These are phyloP conservation scores for Cyathus pygmaeus DNA, from an alignment of 1,284 basidiomycete genomes.

Conservation along the genomic window DNA sequence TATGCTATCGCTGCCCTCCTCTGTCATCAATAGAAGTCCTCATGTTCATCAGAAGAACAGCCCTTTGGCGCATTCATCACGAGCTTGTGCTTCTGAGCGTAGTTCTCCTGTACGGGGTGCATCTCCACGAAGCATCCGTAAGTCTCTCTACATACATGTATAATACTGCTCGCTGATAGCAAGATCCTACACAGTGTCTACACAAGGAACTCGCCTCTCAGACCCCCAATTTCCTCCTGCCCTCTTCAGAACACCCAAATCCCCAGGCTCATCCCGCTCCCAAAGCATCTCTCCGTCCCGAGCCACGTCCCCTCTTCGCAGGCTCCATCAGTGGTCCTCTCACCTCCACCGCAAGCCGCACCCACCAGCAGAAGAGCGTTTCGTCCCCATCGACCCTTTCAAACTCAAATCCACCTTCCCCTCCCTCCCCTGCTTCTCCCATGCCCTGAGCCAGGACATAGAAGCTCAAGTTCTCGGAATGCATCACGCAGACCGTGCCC, in stretches of 20 bases:
- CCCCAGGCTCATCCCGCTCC: conserved; percentile 28
- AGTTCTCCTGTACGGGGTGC: too few species aligned
- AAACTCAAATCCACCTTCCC: too few species aligned
- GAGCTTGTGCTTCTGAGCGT: too few species aligned
- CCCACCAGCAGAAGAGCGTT: conserved; percentile 46
- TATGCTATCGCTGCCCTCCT: conserved; percentile 32
- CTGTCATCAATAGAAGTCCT: conserved; percentile 5
- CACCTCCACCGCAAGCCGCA: conserved; percentile 11
- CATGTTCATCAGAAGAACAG: too few species aligned
- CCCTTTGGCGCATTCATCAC: too few species aligned
- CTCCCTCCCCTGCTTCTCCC: too few species aligned
- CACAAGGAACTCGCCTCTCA: too few species aligned
- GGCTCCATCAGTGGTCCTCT: conserved; percentile 52
- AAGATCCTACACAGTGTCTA: too few species aligned
- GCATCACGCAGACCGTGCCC: too few species aligned
- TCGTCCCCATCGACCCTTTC: conserved; percentile 53
- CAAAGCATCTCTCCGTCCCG: conserved; percentile 49
- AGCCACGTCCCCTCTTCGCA: conserved; percentile 52
- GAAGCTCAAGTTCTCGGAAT: too few species aligned
- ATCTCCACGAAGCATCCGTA: neutral
- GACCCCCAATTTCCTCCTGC: neutral
- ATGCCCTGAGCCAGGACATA: too few species aligned
- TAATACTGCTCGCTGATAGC: neutral
- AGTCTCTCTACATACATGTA: neutral
- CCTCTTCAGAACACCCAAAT: neutral